phyloP scores from a whole-genome alignment of 2,329 filamentous ascomycete species.

The Venturia aucupariae region DNA sequence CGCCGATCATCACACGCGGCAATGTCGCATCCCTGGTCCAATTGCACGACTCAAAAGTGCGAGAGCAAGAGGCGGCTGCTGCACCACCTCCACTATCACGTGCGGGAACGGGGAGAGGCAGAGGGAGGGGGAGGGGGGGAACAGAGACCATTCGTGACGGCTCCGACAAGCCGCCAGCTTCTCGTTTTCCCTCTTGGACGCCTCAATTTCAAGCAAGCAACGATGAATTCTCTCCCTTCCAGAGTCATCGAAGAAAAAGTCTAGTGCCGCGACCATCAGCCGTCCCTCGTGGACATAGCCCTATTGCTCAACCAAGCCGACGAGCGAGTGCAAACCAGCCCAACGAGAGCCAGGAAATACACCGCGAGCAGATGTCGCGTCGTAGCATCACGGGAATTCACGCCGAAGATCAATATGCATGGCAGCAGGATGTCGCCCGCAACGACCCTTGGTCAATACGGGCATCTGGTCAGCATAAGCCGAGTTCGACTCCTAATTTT shows the following conservation, averaged over 20 bases:
- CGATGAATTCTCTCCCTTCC: not conserved
- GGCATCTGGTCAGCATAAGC: not conserved
- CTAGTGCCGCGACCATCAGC: not conserved
- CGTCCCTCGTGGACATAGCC: not conserved
- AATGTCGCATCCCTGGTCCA: slow-evolving; percentile 3
- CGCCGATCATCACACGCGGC: not conserved
- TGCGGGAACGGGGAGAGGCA: not conserved
- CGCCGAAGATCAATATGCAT: not conserved
- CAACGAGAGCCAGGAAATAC: not conserved
- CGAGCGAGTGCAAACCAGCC: not conserved
- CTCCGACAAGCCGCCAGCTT: not conserved
- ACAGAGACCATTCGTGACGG: not conserved
- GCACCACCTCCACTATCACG: not conserved
- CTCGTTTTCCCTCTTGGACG: not conserved
- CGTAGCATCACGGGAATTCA: not conserved
- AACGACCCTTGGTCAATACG: not conserved
- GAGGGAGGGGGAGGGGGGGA: not conserved
- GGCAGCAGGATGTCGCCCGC: slow-evolving; percentile 2
- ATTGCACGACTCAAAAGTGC: not conserved
- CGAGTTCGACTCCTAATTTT: not conserved
- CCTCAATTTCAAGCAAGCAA: not conserved
- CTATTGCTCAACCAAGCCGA: not conserved
- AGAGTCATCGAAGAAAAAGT: not conserved
- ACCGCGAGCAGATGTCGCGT: not conserved
- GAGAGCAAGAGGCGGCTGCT: not conserved